Percentiles rank a stretch among this genome's conserved stretches.
These are phyloP conservation scores for Suillus occidentalis DNA, from an alignment of 768 basidiomycete species.

Conservation along the genomic window DNA sequence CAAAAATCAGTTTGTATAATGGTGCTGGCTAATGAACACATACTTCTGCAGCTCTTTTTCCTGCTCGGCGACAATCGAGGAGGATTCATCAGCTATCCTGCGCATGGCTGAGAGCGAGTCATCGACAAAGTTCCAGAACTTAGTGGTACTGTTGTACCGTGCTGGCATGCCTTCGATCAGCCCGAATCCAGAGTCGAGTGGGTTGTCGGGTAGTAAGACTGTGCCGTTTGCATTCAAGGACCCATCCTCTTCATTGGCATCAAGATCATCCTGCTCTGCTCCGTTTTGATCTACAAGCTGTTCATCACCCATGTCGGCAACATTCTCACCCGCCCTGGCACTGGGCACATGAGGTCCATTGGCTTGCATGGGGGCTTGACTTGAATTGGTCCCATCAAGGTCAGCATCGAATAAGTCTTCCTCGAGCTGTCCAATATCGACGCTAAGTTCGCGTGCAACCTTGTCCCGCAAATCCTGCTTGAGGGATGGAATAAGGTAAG, in stretches of 20 bases:
- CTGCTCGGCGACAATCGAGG: neutral
- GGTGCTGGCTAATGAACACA: neutral
- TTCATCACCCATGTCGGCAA: neutral
- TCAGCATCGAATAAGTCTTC: neutral
- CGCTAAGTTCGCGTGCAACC: neutral
- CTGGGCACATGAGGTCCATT: neutral
- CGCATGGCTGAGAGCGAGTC: neutral
- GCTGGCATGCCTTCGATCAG: neutral
- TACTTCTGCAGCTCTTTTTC: neutral
- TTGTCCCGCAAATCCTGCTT: conserved; percentile 3
- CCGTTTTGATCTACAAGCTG: neutral
- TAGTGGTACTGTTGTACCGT: neutral
- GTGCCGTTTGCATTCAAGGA: neutral
- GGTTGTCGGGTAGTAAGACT: neutral
- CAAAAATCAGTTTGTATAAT: neutral
- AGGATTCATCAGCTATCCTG: neutral
- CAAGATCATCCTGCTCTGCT: neutral
- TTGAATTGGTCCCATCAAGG: neutral
- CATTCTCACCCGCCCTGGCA: neutral
- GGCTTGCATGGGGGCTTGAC: neutral
- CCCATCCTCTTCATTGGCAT: neutral
- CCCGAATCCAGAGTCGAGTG: neutral
- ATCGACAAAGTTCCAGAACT: too few relatives aligned
- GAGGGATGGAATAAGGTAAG: conserved; percentile 1
- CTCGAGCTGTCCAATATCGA: conserved; percentile 3